Conservation (phyloP, 495 filamentous ascomycete genomes). For the Penicillium goetzii region DNA sequence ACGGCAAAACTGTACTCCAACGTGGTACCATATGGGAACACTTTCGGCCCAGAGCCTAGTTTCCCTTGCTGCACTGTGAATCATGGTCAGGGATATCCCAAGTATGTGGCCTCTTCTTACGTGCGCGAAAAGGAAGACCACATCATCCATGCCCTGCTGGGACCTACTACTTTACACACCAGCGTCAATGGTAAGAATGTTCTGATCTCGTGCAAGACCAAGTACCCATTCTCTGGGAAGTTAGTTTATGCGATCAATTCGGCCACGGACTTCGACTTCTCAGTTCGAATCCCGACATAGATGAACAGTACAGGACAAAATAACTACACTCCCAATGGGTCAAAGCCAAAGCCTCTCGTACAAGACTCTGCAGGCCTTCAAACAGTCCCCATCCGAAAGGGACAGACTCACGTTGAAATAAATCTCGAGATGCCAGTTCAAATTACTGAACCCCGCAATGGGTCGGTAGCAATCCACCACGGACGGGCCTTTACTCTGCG, state of each 20-base stretch:
- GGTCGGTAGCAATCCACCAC: not conserved
- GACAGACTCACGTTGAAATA: not conserved
- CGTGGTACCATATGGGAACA: conserved; percentile 33
- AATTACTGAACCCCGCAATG: not conserved
- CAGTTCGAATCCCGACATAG: conserved; percentile 56
- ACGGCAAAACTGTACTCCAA: conserved; percentile 55
- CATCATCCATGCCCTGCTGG: conserved; percentile 29
- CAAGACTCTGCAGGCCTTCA: conserved; percentile 21
- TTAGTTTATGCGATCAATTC: conserved; percentile 53
- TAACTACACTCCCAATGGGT: conserved; percentile 9
- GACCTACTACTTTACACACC: conserved; percentile 22
- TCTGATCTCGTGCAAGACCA: conserved; percentile 20
- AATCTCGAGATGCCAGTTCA: not conserved
- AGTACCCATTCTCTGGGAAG: conserved; percentile 56
- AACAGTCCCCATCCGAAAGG: conserved; percentile 6
- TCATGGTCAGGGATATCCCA: conserved; percentile 63
- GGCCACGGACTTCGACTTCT: conserved; percentile 46
- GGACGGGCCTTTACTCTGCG: not conserved
- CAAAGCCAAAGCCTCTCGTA: not conserved
- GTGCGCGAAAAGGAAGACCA: conserved; percentile 17
- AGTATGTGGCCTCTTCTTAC: conserved; percentile 48
- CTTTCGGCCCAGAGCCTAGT: conserved; percentile 39
- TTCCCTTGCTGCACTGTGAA: conserved; percentile 68
- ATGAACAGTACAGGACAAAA: conserved; percentile 30
- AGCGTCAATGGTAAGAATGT: conserved; percentile 15